phyloP scores from a whole-genome alignment of 2,329 filamentous ascomycete species.

The Dothidotthia symphoricarpi region DNA sequence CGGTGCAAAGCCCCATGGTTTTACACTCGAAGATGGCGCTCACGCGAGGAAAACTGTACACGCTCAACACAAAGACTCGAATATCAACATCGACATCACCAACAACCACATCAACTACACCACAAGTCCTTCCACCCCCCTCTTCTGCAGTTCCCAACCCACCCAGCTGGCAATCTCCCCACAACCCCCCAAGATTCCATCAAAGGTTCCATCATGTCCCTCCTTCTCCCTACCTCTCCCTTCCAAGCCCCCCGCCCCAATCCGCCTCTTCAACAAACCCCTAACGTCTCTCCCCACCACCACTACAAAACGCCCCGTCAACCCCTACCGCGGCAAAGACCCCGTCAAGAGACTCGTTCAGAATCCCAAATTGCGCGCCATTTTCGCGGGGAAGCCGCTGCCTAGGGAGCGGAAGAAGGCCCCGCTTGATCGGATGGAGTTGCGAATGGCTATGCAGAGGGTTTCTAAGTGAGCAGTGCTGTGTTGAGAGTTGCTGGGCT shows the following conservation, averaged over 20 bases:
- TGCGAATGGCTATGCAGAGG: slow-evolving; percentile 8
- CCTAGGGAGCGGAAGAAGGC: slow-evolving; percentile 11
- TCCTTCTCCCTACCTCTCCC: not conserved
- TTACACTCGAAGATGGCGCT: too few relatives aligned
- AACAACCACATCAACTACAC: too few relatives aligned
- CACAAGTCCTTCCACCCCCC: too few relatives aligned
- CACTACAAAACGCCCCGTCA: slow-evolving; percentile 5
- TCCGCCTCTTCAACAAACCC: slow-evolving; percentile 4
- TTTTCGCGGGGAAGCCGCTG: slow-evolving; percentile 13
- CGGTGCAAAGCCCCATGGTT: not conserved
- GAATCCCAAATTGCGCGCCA: slow-evolving; percentile 18
- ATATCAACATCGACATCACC: too few relatives aligned
- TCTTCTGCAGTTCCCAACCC: too few relatives aligned
- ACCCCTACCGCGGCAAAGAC: slow-evolving; percentile 15
- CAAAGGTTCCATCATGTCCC: too few relatives aligned
- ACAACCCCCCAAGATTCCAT: too few relatives aligned
- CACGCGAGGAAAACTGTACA: too few relatives aligned
- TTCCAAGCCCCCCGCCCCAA: not conserved
- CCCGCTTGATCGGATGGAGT: slow-evolving; percentile 5
- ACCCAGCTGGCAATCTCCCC: too few relatives aligned
- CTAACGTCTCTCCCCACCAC: not conserved
- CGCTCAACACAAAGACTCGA: too few relatives aligned
- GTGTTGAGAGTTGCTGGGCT: too few relatives aligned
- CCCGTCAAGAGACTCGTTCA: slow-evolving; percentile 15
- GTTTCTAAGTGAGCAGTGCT: not conserved